Percentiles rank a stretch among this genome's conserved stretches.
phyloP scores from a whole-genome alignment of 2,329 filamentous ascomycete genomes.

The Sordariomycetes sp. region DNA sequence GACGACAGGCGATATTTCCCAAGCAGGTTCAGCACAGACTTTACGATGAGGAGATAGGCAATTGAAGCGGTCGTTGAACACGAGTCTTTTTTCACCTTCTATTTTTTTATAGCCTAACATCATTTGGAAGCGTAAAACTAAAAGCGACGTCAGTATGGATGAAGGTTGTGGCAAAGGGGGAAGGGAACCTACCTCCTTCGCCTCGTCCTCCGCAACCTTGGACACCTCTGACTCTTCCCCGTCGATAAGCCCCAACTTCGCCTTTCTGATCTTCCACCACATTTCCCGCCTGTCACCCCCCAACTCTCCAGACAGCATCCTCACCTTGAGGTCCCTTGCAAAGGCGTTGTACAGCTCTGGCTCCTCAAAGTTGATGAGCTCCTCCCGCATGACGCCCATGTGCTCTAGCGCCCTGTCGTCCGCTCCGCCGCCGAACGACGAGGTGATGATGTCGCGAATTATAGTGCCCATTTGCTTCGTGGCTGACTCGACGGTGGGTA shows the following conservation, averaged over 20 bases:
- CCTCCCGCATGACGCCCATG: slow-evolving; percentile 64
- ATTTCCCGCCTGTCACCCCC: slow-evolving; percentile 69
- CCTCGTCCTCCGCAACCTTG: slow-evolving; percentile 55
- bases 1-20: too few species aligned
- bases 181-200: slow-evolving; percentile 36
- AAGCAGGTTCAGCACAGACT: neutral
- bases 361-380: slow-evolving; percentile 63
- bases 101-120: neutral
- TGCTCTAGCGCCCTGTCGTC: slow-evolving; percentile 67
- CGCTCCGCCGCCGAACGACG: slow-evolving; percentile 61
- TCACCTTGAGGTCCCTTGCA: slow-evolving; percentile 56
- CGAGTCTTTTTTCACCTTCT: neutral
- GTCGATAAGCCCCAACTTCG: slow-evolving; percentile 61
- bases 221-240: slow-evolving; percentile 47
- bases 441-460: slow-evolving; percentile 52
- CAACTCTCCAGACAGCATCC: slow-evolving; percentile 54
- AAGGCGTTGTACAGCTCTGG: slow-evolving; percentile 67
- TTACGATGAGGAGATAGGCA: neutral
- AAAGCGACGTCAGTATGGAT: neutral
- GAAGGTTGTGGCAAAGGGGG: neutral
- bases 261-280: slow-evolving; percentile 61
- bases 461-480: slow-evolving; percentile 63
- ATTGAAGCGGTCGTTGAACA: neutral
- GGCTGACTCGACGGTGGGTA: slow-evolving; percentile 51
- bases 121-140: slow-evolving; percentile 6